These are phyloP conservation scores for Alternaria viburni DNA, from an alignment of 2,329 filamentous ascomycete species.

Conservation along the genomic window DNA sequence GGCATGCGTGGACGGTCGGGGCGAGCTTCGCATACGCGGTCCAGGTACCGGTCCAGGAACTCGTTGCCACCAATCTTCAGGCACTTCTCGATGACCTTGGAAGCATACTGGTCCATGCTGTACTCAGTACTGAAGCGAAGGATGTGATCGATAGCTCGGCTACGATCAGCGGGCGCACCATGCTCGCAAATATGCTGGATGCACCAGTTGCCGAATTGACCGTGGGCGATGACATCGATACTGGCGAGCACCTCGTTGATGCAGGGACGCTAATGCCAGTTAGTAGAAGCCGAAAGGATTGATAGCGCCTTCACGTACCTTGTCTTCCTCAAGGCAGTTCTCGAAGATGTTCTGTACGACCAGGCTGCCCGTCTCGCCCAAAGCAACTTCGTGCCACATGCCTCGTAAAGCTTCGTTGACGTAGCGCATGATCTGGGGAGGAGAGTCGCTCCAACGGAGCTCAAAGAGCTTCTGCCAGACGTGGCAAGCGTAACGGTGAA, in stretches of 20 bases:
- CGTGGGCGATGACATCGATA: constrained; percentile 95
- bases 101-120: constrained; percentile 98
- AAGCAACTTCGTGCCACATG: constrained; percentile 98
- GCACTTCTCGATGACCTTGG: constrained; percentile 98
- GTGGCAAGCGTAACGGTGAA: constrained; percentile 97
- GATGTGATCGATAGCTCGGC: constrained; percentile 92
- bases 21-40: constrained; percentile 90
- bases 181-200: constrained; percentile 99
- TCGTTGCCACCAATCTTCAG: constrained; percentile 93
- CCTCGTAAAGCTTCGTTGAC: constrained; percentile 94
- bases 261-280: constrained; percentile 75
- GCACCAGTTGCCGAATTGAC: constrained; percentile 99
- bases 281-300: not conserved
- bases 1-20: constrained; percentile 92
- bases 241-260: constrained; percentile 95
- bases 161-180: constrained; percentile 87
- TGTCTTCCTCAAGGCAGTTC: constrained; percentile 98
- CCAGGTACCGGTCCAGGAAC: constrained; percentile 90
- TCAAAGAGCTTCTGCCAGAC: constrained; percentile 99
- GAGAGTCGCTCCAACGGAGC: constrained; percentile 90
- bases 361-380: constrained; percentile 95
- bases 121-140: constrained; percentile 93
- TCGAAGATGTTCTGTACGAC: constrained; percentile 99
- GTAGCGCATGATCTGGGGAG: constrained; percentile 97
- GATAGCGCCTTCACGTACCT: constrained; percentile 63